phyloP scores from a whole-genome alignment of 2,329 filamentous ascomycete genomes.

The Phoma sp. region DNA sequence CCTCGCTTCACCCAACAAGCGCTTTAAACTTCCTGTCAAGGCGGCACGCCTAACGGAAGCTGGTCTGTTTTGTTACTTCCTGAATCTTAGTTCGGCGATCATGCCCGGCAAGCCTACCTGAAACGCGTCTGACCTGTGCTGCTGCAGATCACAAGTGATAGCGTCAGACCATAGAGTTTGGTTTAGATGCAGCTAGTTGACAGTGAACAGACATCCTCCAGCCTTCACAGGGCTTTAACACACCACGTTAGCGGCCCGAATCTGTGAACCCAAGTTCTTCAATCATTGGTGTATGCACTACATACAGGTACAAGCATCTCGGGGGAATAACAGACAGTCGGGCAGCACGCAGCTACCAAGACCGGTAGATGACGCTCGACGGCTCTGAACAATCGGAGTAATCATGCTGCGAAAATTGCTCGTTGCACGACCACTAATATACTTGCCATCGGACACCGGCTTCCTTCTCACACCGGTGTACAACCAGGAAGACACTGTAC shows the following conservation, averaged over 20 bases:
- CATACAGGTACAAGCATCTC: not conserved
- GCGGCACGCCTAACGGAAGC: not conserved
- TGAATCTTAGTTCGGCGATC: not conserved
- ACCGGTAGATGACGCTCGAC: not conserved
- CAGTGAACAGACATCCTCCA: slow-evolving; percentile 6
- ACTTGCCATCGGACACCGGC: not conserved
- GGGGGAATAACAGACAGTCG: not conserved
- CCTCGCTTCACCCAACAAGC: not conserved
- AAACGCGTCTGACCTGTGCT: slow-evolving; percentile 4
- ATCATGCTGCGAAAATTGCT: not conserved
- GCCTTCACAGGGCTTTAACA: not conserved
- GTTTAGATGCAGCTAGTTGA: slow-evolving; percentile 13
- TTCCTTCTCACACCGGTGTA: not conserved
- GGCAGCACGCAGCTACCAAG: slow-evolving; percentile 3
- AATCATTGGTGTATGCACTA: slow-evolving; percentile 2
- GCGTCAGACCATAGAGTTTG: slow-evolving; percentile 6
- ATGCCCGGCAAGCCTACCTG: slow-evolving; percentile 9
- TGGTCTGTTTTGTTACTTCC: not conserved
- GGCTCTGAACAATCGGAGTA: not conserved
- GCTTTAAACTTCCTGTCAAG: not conserved
- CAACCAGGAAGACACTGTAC: not conserved
- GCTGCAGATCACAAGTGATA: slow-evolving; percentile 9
- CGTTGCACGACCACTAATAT: not conserved
- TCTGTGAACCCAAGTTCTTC: not conserved
- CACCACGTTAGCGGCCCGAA: not conserved